Percentiles rank a stretch among this genome's conserved stretches.
phyloP scores from a whole-genome alignment of 495 filamentous ascomycete species.

The Penicillium robsamsonii region DNA sequence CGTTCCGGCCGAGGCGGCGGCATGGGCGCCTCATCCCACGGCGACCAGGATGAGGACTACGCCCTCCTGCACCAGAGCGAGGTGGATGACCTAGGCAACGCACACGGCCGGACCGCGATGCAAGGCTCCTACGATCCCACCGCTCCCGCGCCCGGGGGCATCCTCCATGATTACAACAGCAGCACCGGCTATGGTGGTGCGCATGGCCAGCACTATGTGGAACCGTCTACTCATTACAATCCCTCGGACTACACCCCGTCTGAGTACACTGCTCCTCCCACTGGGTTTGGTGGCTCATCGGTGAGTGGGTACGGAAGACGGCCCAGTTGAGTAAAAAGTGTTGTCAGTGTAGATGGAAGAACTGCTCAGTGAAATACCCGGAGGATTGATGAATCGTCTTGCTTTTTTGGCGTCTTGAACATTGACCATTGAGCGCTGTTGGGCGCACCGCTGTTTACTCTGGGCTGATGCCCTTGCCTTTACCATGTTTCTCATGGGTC shows the following conservation, averaged over 20 bases:
- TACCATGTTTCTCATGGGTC: constrained; percentile 8
- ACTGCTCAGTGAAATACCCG: constrained; percentile 27
- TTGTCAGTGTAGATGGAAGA: constrained; percentile 4
- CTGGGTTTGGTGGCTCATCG: constrained; percentile 5
- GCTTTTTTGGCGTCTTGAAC: constrained; percentile 28
- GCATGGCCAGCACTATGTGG: constrained; percentile 41
- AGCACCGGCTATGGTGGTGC: constrained; percentile 48
- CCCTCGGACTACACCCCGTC: constrained; percentile 25
- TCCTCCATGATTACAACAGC: constrained; percentile 44
- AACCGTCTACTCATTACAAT: constrained; percentile 1
- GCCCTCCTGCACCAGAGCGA: constrained; percentile 48
- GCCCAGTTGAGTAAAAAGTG: constrained; percentile 1
- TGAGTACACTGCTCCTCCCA: constrained; percentile 18
- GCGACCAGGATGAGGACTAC: constrained; percentile 48
- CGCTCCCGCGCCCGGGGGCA: constrained; percentile 26
- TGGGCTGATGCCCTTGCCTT: constrained; percentile 13
- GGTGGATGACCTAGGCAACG: constrained; percentile 41
- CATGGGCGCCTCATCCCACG: constrained; percentile 32
- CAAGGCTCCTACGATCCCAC: constrained; percentile 44
- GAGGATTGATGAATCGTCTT: constrained; percentile 17
- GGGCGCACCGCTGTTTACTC: constrained; percentile 29
- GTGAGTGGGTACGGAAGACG: constrained; percentile 25
- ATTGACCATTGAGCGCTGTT: constrained; percentile 43
- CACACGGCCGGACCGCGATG: constrained; percentile 36
- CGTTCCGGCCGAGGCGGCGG: constrained; percentile 40